Percentiles rank a stretch among this genome's conserved stretches.
These are phyloP conservation scores for Podila minutissima DNA, from an alignment of 192 early-diverging fungal species.

Conservation along the genomic window DNA sequence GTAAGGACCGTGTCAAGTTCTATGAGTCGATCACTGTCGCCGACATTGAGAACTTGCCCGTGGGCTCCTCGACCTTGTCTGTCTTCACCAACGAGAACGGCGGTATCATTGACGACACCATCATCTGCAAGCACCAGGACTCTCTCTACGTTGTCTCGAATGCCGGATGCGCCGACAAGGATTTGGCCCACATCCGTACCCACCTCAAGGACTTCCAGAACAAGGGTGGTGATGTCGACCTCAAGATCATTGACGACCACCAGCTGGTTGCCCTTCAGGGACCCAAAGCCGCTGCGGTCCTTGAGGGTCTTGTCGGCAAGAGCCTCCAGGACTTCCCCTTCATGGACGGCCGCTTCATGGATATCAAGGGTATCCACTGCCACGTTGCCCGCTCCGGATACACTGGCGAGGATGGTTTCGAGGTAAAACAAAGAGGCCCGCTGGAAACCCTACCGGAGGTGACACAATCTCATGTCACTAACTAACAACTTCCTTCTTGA, in stretches of 20 bases:
- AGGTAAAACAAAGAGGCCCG: slow-evolving; percentile 57
- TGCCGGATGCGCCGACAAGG: slow-evolving; percentile 97
- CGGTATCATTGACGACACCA: slow-evolving; percentile 98
- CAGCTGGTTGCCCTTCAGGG: slow-evolving; percentile 94
- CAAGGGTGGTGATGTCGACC: slow-evolving; percentile 89
- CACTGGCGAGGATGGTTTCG: slow-evolving; percentile 99
- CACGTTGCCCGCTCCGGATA: slow-evolving; percentile 97
- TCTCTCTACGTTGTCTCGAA: slow-evolving; percentile 94
- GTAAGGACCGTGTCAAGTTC: slow-evolving; percentile 89
- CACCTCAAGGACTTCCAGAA: slow-evolving; percentile 85
- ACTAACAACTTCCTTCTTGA: slow-evolving; percentile 1
- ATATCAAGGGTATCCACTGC: slow-evolving; percentile 79
- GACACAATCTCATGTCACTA: not conserved
- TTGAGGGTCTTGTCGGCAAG: slow-evolving; percentile 66
- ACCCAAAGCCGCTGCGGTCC: slow-evolving; percentile 80
- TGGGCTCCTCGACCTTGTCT: slow-evolving; percentile 85
- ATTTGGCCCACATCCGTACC: slow-evolving; percentile 86
- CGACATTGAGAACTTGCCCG: slow-evolving; percentile 83
- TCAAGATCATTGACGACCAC: slow-evolving; percentile 87
- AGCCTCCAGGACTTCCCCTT: slow-evolving; percentile 83
- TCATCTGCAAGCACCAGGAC: slow-evolving; percentile 88
- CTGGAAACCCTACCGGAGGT: not conserved
- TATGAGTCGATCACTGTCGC: slow-evolving; percentile 90
- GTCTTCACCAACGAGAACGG: slow-evolving; percentile 96
- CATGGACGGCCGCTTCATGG: slow-evolving; percentile 83